Percentiles rank a stretch among this genome's conserved stretches.
Evolutionary conservation across 371 early-diverging fungal species (phyloP).

Genomic region (Haplosporangium sp.): DNA sequence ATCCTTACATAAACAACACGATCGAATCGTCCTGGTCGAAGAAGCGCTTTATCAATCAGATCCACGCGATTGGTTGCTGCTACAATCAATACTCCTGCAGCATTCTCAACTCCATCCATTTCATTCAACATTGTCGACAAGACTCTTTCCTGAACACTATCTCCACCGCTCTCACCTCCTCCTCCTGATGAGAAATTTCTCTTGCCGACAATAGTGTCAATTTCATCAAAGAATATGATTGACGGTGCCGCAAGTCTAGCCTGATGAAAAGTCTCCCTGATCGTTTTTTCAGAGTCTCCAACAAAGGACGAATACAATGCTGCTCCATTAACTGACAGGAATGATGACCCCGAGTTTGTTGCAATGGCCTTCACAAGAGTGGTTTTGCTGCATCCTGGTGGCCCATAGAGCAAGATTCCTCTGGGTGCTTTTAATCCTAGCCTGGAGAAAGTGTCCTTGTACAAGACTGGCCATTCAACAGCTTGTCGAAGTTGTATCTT

Average conservation of each 20-base stretch:
- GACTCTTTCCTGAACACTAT: conserved; percentile 90
- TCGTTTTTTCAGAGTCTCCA: conserved; percentile 92
- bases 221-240: conserved; percentile 98
- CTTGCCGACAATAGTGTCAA: conserved; percentile 97
- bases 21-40: conserved; percentile 98
- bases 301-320: conserved; percentile 91
- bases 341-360: conserved; percentile 81
- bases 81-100: conserved; percentile 56
- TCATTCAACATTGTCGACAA: conserved; percentile 94
- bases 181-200: conserved; percentile 73
- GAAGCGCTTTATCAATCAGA: conserved; percentile 92
- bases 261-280: conserved; percentile 55
- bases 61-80: conserved; percentile 99
- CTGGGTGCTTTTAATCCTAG: conserved; percentile 88
- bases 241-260: conserved; percentile 92
- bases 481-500: conserved; percentile 93
- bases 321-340: conserved; percentile 93
- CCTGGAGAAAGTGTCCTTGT: conserved; percentile 76
- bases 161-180: conserved; percentile 70
- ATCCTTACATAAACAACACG: conserved; percentile 84
- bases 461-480: conserved; percentile 95
- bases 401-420: conserved; percentile 96
- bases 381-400: conserved; percentile 99
- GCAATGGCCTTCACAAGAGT: conserved; percentile 92
- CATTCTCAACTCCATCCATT: conserved; percentile 91